Conservation (phyloP, 768 basidiomycete species). For the Royoungia palumana region DNA sequence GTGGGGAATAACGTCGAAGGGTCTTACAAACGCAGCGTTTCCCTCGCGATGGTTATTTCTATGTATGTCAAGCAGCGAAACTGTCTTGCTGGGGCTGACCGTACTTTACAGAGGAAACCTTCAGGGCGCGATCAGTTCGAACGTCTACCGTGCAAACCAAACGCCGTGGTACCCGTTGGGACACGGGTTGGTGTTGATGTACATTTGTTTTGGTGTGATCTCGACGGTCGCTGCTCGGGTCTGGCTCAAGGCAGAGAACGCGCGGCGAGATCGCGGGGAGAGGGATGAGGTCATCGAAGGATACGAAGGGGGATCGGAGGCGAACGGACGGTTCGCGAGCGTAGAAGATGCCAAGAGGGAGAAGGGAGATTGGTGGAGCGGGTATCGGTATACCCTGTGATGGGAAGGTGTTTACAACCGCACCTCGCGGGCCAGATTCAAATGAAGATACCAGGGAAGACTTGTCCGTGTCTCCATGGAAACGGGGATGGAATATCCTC, state of each 20-base stretch:
- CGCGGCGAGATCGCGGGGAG: constrained; percentile 62
- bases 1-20: constrained; percentile 73
- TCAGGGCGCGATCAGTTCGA: constrained; percentile 74
- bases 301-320: constrained; percentile 35
- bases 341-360: constrained; percentile 63
- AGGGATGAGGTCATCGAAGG: constrained; percentile 60
- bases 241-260: constrained; percentile 57
- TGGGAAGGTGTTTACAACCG: neutral
- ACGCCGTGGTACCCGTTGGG: constrained; percentile 64
- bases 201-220: constrained; percentile 62
- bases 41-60: constrained; percentile 66
- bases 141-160: constrained; percentile 68
- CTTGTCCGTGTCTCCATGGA: no score
- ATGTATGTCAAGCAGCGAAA: constrained; percentile 38
- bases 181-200: constrained; percentile 66
- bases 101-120: constrained; percentile 54
- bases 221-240: constrained; percentile 40
- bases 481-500: no score
- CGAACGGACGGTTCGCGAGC: constrained; percentile 56
- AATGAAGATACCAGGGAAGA: no score
- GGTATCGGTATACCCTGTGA: constrained; percentile 66
- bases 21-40: constrained; percentile 70
- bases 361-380: constrained; percentile 75
- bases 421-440: neutral
- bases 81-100: neutral